Conservation (phyloP, 331 rosid species). For the Erythrophleum ivorense region DNA sequence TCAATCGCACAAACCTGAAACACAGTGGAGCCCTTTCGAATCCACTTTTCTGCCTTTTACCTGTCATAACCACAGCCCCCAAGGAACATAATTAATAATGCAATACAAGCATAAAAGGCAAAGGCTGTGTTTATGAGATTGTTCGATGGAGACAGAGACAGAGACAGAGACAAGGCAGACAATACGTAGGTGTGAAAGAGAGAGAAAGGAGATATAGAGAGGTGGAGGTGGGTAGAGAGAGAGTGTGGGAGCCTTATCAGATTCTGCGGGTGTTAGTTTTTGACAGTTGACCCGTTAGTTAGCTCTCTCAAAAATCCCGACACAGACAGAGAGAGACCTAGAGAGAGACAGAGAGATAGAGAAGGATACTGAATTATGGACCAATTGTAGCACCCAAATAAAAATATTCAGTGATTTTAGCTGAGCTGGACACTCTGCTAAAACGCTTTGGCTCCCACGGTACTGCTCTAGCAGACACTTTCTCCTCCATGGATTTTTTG, state of each 20-base stretch:
- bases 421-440: conserved; percentile 63
- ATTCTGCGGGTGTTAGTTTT: conserved; percentile 61
- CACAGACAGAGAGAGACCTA: conserved; percentile 49
- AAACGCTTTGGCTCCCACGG: conserved; percentile 35
- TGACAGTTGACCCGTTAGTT: conserved; percentile 83
- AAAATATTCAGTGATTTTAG: conserved; percentile 54
- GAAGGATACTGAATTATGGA: conserved; percentile 59
- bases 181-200: conserved; percentile 51
- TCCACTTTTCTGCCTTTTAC: conserved; percentile 69
- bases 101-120: conserved; percentile 40
- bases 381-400: conserved; percentile 55
- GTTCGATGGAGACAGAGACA: conserved; percentile 71
- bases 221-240: conserved; percentile 43
- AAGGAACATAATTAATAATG: conserved; percentile 46
- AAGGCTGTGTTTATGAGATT: conserved; percentile 48
- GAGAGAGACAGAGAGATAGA: conserved; percentile 56
- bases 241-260: conserved; percentile 67
- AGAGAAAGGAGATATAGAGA: conserved; percentile 41
- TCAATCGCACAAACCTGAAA: conserved; percentile 69
- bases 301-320: conserved; percentile 58
- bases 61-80: conserved; percentile 69
- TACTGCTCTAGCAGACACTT: conserved; percentile 15
- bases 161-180: conserved; percentile 69
- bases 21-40: conserved; percentile 70
- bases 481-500: background rate